A percentile compares a stretch with the other conserved stretches of the same genome.
Evolutionary conservation across 164 flowering plant species (phyloP).

Genomic region (Stephania japonica): DNA sequence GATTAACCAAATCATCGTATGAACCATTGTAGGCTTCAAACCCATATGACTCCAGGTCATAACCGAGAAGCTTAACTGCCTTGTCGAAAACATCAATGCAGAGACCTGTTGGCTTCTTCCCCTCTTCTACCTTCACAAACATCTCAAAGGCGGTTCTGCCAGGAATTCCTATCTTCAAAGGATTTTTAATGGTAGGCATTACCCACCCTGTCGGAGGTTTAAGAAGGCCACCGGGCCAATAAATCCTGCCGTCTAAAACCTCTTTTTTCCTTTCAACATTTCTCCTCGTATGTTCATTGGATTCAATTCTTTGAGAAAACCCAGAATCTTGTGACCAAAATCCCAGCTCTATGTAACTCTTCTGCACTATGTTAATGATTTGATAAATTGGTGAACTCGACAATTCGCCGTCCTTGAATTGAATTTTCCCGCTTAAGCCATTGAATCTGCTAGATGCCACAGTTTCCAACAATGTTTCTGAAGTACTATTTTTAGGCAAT

Average conservation of each 20-base stretch:
- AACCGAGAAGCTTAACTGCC: conserved; percentile 23
- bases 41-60: conserved; percentile 26
- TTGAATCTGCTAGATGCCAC: conserved; percentile 10
- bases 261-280: neutral
- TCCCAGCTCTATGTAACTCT: conserved; percentile 13
- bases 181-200: conserved; percentile 30
- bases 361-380: conserved; percentile 18
- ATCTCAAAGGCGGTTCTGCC: conserved; percentile 26
- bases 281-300: neutral
- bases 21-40: conserved; percentile 18
- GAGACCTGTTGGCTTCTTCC: conserved; percentile 29
- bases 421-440: conserved; percentile 22
- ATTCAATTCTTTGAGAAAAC: neutral
- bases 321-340: conserved; percentile 22
- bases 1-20: conserved; percentile 24
- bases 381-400: neutral
- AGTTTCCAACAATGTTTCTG: conserved; percentile 5
- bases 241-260: conserved; percentile 11
- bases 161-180: conserved; percentile 46
- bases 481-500: neutral
- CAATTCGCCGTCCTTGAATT: conserved; percentile 12
- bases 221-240: conserved; percentile 24
- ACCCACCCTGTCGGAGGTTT: conserved; percentile 44
- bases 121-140: conserved; percentile 38
- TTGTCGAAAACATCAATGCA: conserved; percentile 42